These are phyloP conservation scores for slime mould (Dictyostelium discoideum) DNA, from an alignment of 78 protist genomes.

Conservation along the genomic window DNA sequence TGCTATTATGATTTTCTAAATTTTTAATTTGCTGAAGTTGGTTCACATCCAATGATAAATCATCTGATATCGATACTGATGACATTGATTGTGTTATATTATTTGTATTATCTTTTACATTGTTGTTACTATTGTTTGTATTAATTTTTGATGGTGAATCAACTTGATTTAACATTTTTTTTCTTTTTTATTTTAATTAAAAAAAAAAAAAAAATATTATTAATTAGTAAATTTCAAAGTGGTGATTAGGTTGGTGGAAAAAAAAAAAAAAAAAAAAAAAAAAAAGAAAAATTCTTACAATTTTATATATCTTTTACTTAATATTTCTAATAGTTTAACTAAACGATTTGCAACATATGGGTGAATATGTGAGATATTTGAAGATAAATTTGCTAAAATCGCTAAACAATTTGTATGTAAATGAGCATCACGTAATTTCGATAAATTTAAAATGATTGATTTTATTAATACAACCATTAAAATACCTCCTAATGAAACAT, in stretches of 20 bases:
- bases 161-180: not conserved
- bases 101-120: not conserved
- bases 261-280: not conserved
- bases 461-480: slow-evolving; percentile 78
- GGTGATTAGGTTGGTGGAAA: no score
- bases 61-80: not conserved
- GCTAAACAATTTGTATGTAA: slow-evolving; percentile 86
- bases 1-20: not conserved
- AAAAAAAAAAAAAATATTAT: not conserved
- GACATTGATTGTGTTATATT: not conserved
- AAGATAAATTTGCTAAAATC: slow-evolving; percentile 78
- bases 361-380: slow-evolving; percentile 77
- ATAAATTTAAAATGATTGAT: slow-evolving; percentile 62
- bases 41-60: not conserved
- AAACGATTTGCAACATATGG: slow-evolving; percentile 75
- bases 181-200: not conserved
- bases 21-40: slow-evolving; percentile 1
- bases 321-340: slow-evolving; percentile 78
- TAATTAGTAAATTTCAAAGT: not conserved
- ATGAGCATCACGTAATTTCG: slow-evolving; percentile 71
- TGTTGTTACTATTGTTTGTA: not conserved
- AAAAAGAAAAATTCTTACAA: not conserved
- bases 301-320: slow-evolving; percentile 66
- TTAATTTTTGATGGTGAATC: not conserved
- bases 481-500: slow-evolving; percentile 78